Evolutionary conservation across 208 protist species (phyloP), one percentile per base, ranked within the genome.

Genomic region (Trypanosoma cruzi): DNA sequence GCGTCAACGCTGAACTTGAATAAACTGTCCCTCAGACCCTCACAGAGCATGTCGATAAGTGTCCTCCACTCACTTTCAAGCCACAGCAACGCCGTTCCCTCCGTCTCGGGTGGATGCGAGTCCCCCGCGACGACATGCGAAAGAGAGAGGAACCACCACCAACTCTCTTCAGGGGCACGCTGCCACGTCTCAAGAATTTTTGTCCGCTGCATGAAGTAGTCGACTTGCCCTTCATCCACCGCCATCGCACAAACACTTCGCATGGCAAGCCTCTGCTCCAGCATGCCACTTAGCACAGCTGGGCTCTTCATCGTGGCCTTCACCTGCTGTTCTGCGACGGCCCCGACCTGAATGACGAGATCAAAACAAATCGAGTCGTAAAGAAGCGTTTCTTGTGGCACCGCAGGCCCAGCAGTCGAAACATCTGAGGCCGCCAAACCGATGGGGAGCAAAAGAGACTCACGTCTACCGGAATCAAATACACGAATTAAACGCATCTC

Each of bases 31-130:
- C 48, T 62, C 37, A 82, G 16, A 4, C 62, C 53, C 24, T 57
- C 60, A 31, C 28, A 20, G 16, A 85, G 26, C 40, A 79, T 71
- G 10, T 69, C 54, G 29, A 80, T 53, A 3, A 82, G 60, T 18
- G 63, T 55, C 6, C 54, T 49, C 87, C 87, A 93, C 63, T 93
- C 84, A 24, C 28, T 71, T 18, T 64, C 54, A 44, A 87, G 73
- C 86, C 86, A 92, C 59, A 60, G 57, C 59, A 85, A 48, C 34
- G n/a, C 44, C 1, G 2, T 26, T 36, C 13, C 29, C 36, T 40
- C 34, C 26, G 20, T 40, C 24, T 62, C 49, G 0, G 76, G 71
- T 29, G 64, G 31, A 34, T 57, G 48, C 20, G 26, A 18, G 16
- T 74, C 54, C 4, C 31, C 14, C 7, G 20, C 14, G n/a, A 77